Evolutionary conservation across 306 rosid genomes (phyloP).

Genomic region (Glycine soja): DNA sequence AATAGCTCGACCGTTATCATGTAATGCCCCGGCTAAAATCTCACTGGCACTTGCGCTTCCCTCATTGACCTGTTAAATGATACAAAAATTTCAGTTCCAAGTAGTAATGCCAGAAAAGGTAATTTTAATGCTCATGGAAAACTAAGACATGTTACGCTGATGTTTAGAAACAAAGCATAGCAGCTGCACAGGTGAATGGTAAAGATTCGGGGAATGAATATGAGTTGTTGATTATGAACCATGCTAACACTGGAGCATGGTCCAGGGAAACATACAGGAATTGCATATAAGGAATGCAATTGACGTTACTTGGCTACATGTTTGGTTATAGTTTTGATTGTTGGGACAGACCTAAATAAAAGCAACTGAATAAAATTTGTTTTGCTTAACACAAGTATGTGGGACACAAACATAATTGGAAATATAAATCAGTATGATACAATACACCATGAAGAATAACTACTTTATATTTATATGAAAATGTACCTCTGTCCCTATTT

Average conservation of each 20-base stretch:
- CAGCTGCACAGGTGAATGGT: neutral
- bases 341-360: neutral
- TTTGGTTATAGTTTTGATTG: neutral
- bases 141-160: neutral
- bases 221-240: neutral
- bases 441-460: neutral
- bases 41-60: slow-evolving; percentile 99
- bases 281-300: neutral
- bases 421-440: neutral
- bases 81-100: neutral
- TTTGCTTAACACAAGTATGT: neutral
- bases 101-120: neutral
- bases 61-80: slow-evolving; percentile 81
- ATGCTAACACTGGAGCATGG: neutral
- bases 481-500: no score
- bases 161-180: neutral
- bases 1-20: slow-evolving; percentile 88
- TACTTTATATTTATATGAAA: no score
- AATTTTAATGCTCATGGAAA: slow-evolving; percentile 5
- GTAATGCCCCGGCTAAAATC: slow-evolving; percentile 95
- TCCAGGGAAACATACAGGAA: neutral
- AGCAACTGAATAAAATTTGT: neutral
- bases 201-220: neutral
- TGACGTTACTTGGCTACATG: neutral
- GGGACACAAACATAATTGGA: neutral